Percentiles rank a stretch among this genome's conserved stretches.
phyloP scores from a whole-genome alignment of 75 land plant species.

The Cunninghamia lanceolata region DNA sequence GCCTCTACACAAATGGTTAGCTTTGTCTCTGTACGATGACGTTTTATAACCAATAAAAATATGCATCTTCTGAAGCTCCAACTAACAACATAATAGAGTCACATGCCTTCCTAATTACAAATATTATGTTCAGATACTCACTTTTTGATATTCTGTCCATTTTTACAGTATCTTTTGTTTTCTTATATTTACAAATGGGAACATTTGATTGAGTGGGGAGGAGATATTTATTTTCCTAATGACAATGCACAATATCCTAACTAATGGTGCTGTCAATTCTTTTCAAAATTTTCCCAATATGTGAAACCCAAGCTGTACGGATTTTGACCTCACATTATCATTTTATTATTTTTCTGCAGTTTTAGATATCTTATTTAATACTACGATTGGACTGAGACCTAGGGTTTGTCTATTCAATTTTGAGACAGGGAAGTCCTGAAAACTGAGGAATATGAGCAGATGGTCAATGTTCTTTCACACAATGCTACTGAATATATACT shows the following conservation, averaged over 20 bases:
- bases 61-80: no score
- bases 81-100: no score
- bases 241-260: background rate
- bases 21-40: no score
- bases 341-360: background rate
- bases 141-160: background rate
- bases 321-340: background rate
- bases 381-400: background rate
- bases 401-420: background rate
- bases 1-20: no score
- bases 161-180: background rate
- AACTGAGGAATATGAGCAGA: conserved; percentile 6
- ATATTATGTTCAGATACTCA: background rate
- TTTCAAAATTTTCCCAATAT: background rate
- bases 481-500: conserved; percentile 54
- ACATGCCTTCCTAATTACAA: background rate
- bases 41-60: no score
- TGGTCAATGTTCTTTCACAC: conserved; percentile 19
- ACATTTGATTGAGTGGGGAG: background rate
- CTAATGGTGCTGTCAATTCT: background rate
- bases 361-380: background rate
- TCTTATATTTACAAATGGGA: background rate
- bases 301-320: background rate
- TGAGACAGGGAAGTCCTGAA: background rate
- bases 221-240: background rate